These are phyloP conservation scores for Pyrus pyrifolia DNA, from an alignment of 306 rosid species.

Conservation along the genomic window DNA sequence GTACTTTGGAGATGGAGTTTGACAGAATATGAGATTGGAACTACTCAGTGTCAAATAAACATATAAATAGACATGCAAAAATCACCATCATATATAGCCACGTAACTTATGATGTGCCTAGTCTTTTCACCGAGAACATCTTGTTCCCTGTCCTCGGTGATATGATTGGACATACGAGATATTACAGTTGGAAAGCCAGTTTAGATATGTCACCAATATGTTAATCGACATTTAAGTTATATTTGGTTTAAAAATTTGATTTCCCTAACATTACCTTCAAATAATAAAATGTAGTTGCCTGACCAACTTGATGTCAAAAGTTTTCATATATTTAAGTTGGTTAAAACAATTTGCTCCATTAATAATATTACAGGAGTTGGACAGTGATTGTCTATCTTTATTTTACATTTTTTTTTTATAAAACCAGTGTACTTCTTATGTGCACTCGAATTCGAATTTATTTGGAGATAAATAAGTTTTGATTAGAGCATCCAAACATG, in stretches of 20 bases:
- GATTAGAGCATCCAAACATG: slow-evolving; percentile 25
- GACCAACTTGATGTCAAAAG: slow-evolving; percentile 21
- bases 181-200: slow-evolving; percentile 50
- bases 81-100: neutral
- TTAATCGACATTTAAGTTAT: too few species aligned
- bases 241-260: too few species aligned
- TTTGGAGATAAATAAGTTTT: slow-evolving; percentile 13
- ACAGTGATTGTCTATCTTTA: too few species aligned
- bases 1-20: neutral
- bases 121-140: neutral
- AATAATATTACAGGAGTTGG: too few species aligned
- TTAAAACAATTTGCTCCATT: too few species aligned
- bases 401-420: too few species aligned
- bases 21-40: slow-evolving; percentile 1
- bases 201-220: neutral
- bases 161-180: slow-evolving; percentile 13
- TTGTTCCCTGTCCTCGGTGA: neutral
- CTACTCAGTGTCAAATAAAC: slow-evolving; percentile 10
- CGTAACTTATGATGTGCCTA: neutral
- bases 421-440: too few species aligned
- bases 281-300: slow-evolving; percentile 13
- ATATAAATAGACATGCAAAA: slow-evolving; percentile 16
- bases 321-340: neutral
- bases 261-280: too few species aligned
- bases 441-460: too few species aligned